A percentile compares a stretch with the other conserved stretches of the same genome.
Evolutionary conservation across 2,329 filamentous ascomycete species (phyloP).

Genomic region (Paraphaeosphaeria minitans): DNA sequence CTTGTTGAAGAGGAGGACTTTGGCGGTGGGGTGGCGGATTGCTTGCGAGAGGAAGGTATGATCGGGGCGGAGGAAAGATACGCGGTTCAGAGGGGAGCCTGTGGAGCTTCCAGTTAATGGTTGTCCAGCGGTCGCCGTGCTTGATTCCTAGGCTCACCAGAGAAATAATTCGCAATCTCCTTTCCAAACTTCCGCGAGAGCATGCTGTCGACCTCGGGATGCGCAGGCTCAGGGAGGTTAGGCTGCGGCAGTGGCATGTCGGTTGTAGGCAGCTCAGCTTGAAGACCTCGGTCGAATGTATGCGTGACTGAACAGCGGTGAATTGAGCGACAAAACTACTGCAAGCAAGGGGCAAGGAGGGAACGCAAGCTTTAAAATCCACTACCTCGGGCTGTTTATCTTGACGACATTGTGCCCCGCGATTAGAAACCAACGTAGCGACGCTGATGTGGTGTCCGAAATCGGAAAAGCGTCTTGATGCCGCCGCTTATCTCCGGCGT

Average conservation of each 20-base stretch:
- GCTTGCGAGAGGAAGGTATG: slow-evolving; percentile 71
- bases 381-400: neutral
- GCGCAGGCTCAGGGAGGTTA: slow-evolving; percentile 62
- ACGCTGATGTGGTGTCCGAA: slow-evolving; percentile 2
- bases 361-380: neutral
- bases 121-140: neutral
- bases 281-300: neutral
- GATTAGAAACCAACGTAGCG: neutral
- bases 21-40: slow-evolving; percentile 66
- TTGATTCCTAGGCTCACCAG: slow-evolving; percentile 47
- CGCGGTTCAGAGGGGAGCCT: slow-evolving; percentile 76
- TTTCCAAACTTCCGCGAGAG: slow-evolving; percentile 77
- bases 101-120: neutral
- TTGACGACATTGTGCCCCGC: slow-evolving; percentile 1
- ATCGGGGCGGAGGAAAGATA: slow-evolving; percentile 77
- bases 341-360: neutral
- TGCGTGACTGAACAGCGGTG: neutral
- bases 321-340: neutral
- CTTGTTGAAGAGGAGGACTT: slow-evolving; percentile 79
- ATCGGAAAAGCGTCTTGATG: slow-evolving; percentile 4
- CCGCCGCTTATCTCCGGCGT: neutral
- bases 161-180: slow-evolving; percentile 84
- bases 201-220: slow-evolving; percentile 68
- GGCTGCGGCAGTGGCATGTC: slow-evolving; percentile 47
- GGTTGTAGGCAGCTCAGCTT: too few species aligned